Base-by-base conservation (phyloP, 2,329 filamentous ascomycete genomes). In the Neoarthrinium moseri region DNA sequence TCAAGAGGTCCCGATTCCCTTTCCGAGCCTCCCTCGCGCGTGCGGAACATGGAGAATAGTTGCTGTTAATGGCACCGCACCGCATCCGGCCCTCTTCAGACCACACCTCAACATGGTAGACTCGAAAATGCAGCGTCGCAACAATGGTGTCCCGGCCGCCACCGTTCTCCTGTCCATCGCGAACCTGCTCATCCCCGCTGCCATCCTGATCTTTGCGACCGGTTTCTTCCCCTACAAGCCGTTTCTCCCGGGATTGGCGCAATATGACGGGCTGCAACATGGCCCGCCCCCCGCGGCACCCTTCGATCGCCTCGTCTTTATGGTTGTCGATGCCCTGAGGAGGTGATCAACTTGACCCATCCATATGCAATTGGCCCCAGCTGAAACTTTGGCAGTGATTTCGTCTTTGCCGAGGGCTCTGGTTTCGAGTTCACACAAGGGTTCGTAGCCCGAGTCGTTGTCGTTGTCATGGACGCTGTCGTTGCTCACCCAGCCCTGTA, bases 221-320 rank as follows among this genome's bases (percentile, higher is more conserved):
- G 92, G 94, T 12, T 99, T 99, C 77, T 99, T 99, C 62, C 94
- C 94, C 6, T 96, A 97, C 70, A 99, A 99, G 62, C 91, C 94
- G 3, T 87, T 96, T 54, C 77, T 99, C 38, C 84, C 91, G 10
- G 94, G 94, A 4, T 72, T 96, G 37, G 91, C 94, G 8, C 72
- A 78, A 51, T 87, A 84, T 66, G 77, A 81, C 51, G 60, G 77
- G 40, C 62, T 79, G 22, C 69, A 74, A 37, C 75, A 78, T 70
- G 82, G 73, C 17, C 59, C 68, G 37, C 76, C 76, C 6, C 83
- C 87, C 3, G 68, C 75, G 39, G 78, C 88, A 26, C 83, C 87
- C 0, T 99, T 99, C 65, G 84, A 97, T 67, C 91, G 86, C 59
- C 74, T 97, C 43, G 76, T 99, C 44, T 96, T 99, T 66, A 97